A percentile compares a stretch with the other conserved stretches of the same genome.
Conservation (phyloP, 2,329 filamentous ascomycete genomes). For the Monosporascus sp. region DNA sequence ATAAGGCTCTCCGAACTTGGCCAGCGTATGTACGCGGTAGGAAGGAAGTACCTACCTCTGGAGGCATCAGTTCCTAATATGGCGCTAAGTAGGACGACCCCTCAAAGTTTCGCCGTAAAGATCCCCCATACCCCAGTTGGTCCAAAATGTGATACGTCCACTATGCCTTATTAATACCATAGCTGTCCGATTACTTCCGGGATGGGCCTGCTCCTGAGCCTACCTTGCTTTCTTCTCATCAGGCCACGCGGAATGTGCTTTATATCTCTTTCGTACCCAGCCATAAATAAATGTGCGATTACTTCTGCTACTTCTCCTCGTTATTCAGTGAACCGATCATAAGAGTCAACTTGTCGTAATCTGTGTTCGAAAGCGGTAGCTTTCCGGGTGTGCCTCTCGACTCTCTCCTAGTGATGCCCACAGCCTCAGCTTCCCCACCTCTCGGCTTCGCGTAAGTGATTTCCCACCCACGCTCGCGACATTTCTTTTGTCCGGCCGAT, state of each 20-base stretch:
- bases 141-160: not conserved
- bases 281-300: not conserved
- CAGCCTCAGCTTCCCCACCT: too few relatives aligned
- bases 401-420: too few relatives aligned
- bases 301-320: not conserved
- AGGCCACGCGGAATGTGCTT: not conserved
- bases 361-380: too few relatives aligned
- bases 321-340: not conserved
- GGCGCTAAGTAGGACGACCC: not conserved
- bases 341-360: not conserved
- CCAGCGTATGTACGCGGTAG: not conserved
- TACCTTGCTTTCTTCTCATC: not conserved
- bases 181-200: not conserved
- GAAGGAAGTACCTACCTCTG: not conserved
- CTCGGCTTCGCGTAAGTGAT: not conserved
- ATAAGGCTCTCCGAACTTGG: too few relatives aligned
- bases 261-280: not conserved
- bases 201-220: not conserved
- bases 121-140: not conserved
- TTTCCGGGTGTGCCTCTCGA: too few relatives aligned
- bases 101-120: not conserved
- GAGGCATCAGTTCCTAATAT: too few relatives aligned
- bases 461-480: not conserved
- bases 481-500: not conserved
- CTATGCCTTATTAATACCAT: not conserved